Conservation (phyloP, 352 stramenopile genomes). For the Phytopythium aichiense region DNA sequence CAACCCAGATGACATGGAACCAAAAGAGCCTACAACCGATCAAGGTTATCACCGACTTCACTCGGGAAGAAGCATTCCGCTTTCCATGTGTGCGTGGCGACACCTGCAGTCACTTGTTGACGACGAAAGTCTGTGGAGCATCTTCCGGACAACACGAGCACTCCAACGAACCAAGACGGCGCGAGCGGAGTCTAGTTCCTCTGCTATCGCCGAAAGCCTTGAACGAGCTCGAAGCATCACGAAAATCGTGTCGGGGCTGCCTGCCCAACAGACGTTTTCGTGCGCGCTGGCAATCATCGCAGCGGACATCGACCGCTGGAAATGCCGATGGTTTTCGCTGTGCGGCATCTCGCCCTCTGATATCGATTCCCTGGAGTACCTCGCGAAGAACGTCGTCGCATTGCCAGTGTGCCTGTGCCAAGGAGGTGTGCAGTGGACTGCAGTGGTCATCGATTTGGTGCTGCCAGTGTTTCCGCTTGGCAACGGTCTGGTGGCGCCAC, state of each 20-base stretch:
- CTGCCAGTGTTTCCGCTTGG: conserved; percentile 33
- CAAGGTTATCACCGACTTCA: neutral
- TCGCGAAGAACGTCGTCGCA: conserved; percentile 6
- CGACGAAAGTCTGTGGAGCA: neutral
- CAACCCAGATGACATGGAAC: neutral
- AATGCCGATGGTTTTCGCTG: conserved; percentile 15
- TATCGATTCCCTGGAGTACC: neutral
- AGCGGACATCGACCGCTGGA: conserved; percentile 16
- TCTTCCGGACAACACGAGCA: neutral
- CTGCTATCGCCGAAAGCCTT: neutral
- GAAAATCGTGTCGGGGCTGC: conserved; percentile 15
- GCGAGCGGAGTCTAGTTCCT: neutral
- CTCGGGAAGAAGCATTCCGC: neutral
- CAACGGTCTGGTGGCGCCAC: conserved; percentile 22
- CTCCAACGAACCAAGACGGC: neutral
- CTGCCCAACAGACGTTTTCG: conserved; percentile 27
- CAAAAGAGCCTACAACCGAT: neutral
- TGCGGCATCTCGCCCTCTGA: neutral
- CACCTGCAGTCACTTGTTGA: neutral
- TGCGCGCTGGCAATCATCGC: conserved; percentile 25
- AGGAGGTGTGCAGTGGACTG: conserved; percentile 22
- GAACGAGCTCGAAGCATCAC: neutral
- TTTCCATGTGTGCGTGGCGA: conserved; percentile 5
- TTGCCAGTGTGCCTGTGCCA: conserved; percentile 24
- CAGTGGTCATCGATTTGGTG: conserved; percentile 44